Percentiles rank a stretch among this genome's conserved stretches.
Evolutionary conservation across 2,329 filamentous ascomycete genomes (phyloP).

Genomic region (Leptographium procerum): DNA sequence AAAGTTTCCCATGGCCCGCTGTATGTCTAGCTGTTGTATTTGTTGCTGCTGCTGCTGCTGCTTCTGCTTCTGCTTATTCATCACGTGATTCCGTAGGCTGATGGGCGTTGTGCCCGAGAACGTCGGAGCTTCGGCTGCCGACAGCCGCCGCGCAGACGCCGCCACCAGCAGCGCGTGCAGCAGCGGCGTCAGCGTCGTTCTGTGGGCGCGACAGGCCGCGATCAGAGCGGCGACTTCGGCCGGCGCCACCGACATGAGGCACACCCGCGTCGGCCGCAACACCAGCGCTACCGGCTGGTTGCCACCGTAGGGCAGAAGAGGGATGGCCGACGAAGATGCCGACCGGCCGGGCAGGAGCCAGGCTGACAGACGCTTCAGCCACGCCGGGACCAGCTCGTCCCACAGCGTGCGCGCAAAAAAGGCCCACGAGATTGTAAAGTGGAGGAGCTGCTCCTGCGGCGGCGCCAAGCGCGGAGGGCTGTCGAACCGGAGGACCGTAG

Average conservation of each 20-base stretch:
- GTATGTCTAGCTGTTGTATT: conserved; percentile 19
- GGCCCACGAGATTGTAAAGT: conserved; percentile 25
- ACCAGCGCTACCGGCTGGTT: conserved; percentile 14
- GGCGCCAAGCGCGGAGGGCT: conserved; percentile 22
- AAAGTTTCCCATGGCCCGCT: conserved; percentile 25
- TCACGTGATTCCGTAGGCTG: conserved; percentile 29
- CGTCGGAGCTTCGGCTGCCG: conserved; percentile 16
- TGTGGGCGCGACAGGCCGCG: conserved; percentile 26
- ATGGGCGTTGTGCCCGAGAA: conserved; percentile 32
- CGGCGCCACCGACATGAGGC: conserved; percentile 23
- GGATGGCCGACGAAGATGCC: conserved; percentile 12
- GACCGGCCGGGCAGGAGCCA: not conserved
- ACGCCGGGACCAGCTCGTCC: conserved; percentile 26
- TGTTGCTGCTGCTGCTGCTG: too few species aligned
- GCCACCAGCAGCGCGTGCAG: conserved; percentile 33
- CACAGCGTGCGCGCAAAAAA: conserved; percentile 31
- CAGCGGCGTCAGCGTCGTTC: conserved; percentile 35
- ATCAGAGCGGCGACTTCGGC: conserved; percentile 22
- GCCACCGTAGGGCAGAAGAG: conserved; percentile 28
- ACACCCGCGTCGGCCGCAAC: conserved; percentile 24
- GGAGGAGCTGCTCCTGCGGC: conserved; percentile 29
- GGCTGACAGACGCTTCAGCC: conserved; percentile 16
- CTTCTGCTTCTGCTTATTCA: too few species aligned
- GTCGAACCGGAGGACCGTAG: conserved; percentile 22
- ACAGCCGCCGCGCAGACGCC: conserved; percentile 22